These are phyloP conservation scores for Carallia pectinifolia DNA, from an alignment of 345 rosid species.

Conservation along the genomic window DNA sequence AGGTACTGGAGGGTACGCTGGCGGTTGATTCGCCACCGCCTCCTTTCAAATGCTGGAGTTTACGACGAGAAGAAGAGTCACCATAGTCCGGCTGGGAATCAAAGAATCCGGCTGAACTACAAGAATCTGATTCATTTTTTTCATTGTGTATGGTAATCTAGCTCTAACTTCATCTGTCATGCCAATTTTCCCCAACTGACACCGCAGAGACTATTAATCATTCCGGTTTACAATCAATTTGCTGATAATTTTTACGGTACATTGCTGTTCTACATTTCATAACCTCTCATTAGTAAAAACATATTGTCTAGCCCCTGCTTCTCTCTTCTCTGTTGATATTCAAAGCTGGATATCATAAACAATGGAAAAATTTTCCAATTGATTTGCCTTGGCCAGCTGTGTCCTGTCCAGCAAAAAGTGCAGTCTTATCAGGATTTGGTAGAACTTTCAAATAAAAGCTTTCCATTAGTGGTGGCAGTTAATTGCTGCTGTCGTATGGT, in stretches of 20 bases:
- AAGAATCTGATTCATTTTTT: not conserved
- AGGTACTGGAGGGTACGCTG: slow-evolving; percentile 73
- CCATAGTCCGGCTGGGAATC: slow-evolving; percentile 37
- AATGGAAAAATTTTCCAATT: too few relatives aligned
- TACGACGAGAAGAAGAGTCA: slow-evolving; percentile 32
- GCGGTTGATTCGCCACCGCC: slow-evolving; percentile 72
- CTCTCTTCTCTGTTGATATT: not conserved
- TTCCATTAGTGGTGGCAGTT: slow-evolving; percentile 42
- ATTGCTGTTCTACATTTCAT: too few relatives aligned
- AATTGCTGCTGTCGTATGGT: slow-evolving; percentile 29
- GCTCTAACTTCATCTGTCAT: too few relatives aligned
- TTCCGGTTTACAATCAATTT: too few relatives aligned
- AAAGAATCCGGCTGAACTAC: slow-evolving; percentile 1
- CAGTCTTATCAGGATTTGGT: slow-evolving; percentile 36
- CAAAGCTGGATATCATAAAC: too few relatives aligned
- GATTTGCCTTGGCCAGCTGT: not conserved
- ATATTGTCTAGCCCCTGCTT: too few relatives aligned
- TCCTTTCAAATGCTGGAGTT: slow-evolving; percentile 40
- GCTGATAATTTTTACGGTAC: too few relatives aligned
- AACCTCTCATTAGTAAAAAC: too few relatives aligned
- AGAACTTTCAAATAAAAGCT: slow-evolving; percentile 18
- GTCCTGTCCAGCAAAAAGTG: slow-evolving; percentile 10
- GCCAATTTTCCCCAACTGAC: not conserved
- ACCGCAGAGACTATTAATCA: too few relatives aligned
- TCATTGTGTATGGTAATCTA: slow-evolving; percentile 16